Evolutionary conservation across 2,329 filamentous ascomycete genomes (phyloP), one percentile per base, ranked within the genome.

Genomic region (Diaporthe velutina): DNA sequence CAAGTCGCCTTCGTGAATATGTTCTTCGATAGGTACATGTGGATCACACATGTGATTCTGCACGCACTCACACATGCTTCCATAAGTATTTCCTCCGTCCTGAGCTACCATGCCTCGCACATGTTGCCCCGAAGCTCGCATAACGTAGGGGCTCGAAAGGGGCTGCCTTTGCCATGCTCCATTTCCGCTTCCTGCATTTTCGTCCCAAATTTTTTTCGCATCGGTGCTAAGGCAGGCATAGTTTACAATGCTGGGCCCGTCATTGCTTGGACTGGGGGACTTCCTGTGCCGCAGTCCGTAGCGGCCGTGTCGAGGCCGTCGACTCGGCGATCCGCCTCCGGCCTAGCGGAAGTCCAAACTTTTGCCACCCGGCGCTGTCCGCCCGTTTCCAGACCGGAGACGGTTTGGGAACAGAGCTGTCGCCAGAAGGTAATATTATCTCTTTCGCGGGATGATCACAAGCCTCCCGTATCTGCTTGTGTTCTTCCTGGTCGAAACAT

Each of bases 381-480:
- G 13, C 33, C 68, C 66, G 54, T 33, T 71, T 42, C 58, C 42
- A 45, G 22, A 73, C 33, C n/a, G 33, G 48, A 19, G 33, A 45
- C 22, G 73, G 54, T 17, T 73, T 61, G 22, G 73, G 25, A 17
- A 25, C 54, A 10, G 55, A 35, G 8, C 2, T 12, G 8, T 30
- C 7, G n/a, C 19, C 60, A 64, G 60, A 22, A 35, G 30, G 4
- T 12, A 52, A 30, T 4, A 13, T 40, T 22, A 71, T 19, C 42
- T 73, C 71, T 42, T 58, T 61, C 22, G 74, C 74, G 13, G 74
- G 74, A 25, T 57, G 40, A 17, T 54, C 40, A 45, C 74, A 76
- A 12, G 74, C 74, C 45, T 38, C 38, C 22, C 74, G 60, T 7
- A 52, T 17, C 22, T 58, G 30, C 35, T 42, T 48, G 19, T 50